A percentile compares a stretch with the other conserved stretches of the same genome.
These are phyloP conservation scores for Tillandsia fasciculata DNA, from an alignment of 176 grass and related monocot species.

Conservation along the genomic window DNA sequence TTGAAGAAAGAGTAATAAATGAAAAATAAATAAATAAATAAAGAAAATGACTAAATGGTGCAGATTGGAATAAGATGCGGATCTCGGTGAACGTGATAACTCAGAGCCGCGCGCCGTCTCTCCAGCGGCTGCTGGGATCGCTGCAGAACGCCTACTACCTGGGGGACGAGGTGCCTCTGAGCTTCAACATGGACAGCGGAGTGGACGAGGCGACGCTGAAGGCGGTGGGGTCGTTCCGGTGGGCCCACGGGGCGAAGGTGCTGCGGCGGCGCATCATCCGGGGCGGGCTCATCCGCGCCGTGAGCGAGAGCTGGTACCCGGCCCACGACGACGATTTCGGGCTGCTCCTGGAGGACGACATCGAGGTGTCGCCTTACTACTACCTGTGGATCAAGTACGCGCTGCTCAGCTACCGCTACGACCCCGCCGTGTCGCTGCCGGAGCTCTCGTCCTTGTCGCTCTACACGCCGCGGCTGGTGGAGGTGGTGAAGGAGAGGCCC, in stretches of 20 bases:
- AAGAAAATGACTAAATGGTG: background rate
- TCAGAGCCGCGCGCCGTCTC: slow-evolving; percentile 61
- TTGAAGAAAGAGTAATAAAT: no score
- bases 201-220: slow-evolving; percentile 73
- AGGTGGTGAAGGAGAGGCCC: slow-evolving; percentile 84
- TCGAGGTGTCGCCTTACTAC: slow-evolving; percentile 97
- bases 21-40: background rate
- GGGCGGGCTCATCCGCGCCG: slow-evolving; percentile 84
- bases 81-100: slow-evolving; percentile 98
- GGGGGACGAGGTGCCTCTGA: slow-evolving; percentile 74
- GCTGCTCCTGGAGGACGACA: slow-evolving; percentile 88
- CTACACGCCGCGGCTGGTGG: slow-evolving; percentile 85
- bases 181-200: slow-evolving; percentile 97
- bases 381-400: slow-evolving; percentile 98
- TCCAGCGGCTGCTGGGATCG: slow-evolving; percentile 43
- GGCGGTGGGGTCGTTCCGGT: slow-evolving; percentile 39
- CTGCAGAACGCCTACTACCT: slow-evolving; percentile 65
- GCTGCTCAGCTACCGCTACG: slow-evolving; percentile 73
- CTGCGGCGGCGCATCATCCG: slow-evolving; percentile 84
- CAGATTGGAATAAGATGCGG: slow-evolving; percentile 91
- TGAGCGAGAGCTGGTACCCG: slow-evolving; percentile 98
- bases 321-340: slow-evolving; percentile 71
- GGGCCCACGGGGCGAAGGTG: slow-evolving; percentile 75
- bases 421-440: slow-evolving; percentile 54
- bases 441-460: slow-evolving; percentile 90